These are phyloP conservation scores for Lasiosphaeriaceae sp. DNA, from an alignment of 495 filamentous ascomycete species.

Conservation along the genomic window DNA sequence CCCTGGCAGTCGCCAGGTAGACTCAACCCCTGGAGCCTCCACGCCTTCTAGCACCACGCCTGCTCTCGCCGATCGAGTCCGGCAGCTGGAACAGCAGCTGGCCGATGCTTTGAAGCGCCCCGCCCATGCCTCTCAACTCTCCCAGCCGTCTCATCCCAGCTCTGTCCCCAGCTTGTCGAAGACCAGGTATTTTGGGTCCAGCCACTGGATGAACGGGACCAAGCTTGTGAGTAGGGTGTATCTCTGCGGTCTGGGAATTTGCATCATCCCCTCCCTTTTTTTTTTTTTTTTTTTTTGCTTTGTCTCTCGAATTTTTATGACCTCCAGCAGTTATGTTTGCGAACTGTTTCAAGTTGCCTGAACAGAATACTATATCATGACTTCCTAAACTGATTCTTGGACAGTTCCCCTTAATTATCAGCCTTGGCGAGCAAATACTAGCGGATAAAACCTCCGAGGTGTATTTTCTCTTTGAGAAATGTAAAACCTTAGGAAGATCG, in stretches of 20 bases:
- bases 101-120: constrained; percentile 20
- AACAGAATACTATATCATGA: not conserved
- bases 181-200: constrained; percentile 48
- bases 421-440: constrained; percentile 34
- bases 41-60: constrained; percentile 1
- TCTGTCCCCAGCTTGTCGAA: constrained; percentile 29
- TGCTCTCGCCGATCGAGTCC: constrained; percentile 20
- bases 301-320: not conserved
- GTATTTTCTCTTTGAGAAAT: constrained; percentile 33
- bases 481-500: constrained; percentile 43
- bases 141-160: constrained; percentile 11
- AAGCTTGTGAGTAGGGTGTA: constrained; percentile 38
- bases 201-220: constrained; percentile 49
- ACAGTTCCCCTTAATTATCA: constrained; percentile 43
- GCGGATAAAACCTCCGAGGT: constrained; percentile 36
- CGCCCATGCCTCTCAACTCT: not conserved
- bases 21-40: not conserved
- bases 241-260: not conserved
- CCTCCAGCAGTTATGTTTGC: not conserved
- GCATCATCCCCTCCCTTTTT: not conserved
- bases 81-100: constrained; percentile 31
- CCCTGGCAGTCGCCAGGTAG: constrained; percentile 5
- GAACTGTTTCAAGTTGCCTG: too few relatives aligned
- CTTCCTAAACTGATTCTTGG: constrained; percentile 9
- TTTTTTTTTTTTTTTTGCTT: not conserved